Percentiles rank a stretch among this genome's conserved stretches.
Conservation (phyloP, 352 stramenopile species). For the Phytophthora meadii region DNA sequence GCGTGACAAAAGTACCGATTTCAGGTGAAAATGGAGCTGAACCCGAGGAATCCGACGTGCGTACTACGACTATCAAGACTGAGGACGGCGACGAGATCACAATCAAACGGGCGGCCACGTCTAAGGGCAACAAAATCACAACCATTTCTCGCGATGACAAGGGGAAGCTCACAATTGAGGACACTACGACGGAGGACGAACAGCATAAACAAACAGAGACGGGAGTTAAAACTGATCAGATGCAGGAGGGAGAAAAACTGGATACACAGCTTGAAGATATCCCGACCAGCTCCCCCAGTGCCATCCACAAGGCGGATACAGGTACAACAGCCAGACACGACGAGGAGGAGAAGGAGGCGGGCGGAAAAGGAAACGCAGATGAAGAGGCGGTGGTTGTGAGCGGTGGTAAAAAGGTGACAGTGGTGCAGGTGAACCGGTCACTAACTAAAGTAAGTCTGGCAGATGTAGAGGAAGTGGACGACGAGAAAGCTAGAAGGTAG, state of each 20-base stretch:
- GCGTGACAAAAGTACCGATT: conserved; percentile 13
- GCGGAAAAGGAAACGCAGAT: conserved; percentile 1
- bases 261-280: conserved; percentile 34
- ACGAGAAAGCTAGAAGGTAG: conserved; percentile 28
- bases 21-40: conserved; percentile 9
- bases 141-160: conserved; percentile 75
- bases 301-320: conserved; percentile 16
- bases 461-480: conserved; percentile 26
- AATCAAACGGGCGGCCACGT: conserved; percentile 65
- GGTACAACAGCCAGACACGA: conserved; percentile 12
- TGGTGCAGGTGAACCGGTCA: conserved; percentile 48
- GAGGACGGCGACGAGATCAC: conserved; percentile 83
- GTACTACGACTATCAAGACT: conserved; percentile 79
- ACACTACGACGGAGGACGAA: conserved; percentile 26
- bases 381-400: conserved; percentile 42
- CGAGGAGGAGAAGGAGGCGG: conserved; percentile 9
- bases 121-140: conserved; percentile 72
- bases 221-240: background rate
- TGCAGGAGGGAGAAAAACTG: conserved; percentile 13
- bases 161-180: conserved; percentile 81
- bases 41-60: conserved; percentile 31
- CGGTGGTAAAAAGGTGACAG: conserved; percentile 50
- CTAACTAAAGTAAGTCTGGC: conserved; percentile 51
- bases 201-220: background rate
- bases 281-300: conserved; percentile 37